Percentiles rank a stretch among this genome's conserved stretches.
These are phyloP conservation scores for Clausena lansium DNA, from an alignment of 345 rosid species.

Conservation along the genomic window DNA sequence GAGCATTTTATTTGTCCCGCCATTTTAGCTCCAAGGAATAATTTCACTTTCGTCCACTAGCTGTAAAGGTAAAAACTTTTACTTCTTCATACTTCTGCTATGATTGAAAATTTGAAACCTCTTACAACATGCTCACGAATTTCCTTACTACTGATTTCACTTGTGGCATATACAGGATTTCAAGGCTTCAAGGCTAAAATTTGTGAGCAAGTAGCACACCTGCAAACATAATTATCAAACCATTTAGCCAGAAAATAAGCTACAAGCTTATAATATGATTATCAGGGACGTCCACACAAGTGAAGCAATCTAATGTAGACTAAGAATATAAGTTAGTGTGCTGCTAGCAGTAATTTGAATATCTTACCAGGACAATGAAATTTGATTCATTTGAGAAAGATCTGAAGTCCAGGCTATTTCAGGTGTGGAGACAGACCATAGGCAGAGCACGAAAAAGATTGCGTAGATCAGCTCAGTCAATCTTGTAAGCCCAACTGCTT, in stretches of 20 bases:
- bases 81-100: not conserved
- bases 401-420: not conserved
- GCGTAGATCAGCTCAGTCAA: not conserved
- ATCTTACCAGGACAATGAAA: constrained; percentile 7
- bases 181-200: not conserved
- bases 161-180: not conserved
- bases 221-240: not conserved
- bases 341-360: not conserved
- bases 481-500: constrained; percentile 70
- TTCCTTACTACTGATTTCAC: not conserved
- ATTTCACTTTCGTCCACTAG: not conserved
- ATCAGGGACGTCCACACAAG: not conserved
- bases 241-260: not conserved
- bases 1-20: not conserved
- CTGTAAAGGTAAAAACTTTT: not conserved
- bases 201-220: not conserved
- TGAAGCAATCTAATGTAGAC: not conserved
- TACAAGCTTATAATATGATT: not conserved
- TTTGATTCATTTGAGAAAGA: not conserved
- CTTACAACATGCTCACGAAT: not conserved
- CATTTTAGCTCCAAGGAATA: not conserved
- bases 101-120: constrained; percentile 8
- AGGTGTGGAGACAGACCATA: not conserved
- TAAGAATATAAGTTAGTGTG: not conserved
- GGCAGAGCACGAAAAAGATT: not conserved